Evolutionary conservation across 2,329 filamentous ascomycete species (phyloP).

Genomic region (Aspergillus chevalieri): DNA sequence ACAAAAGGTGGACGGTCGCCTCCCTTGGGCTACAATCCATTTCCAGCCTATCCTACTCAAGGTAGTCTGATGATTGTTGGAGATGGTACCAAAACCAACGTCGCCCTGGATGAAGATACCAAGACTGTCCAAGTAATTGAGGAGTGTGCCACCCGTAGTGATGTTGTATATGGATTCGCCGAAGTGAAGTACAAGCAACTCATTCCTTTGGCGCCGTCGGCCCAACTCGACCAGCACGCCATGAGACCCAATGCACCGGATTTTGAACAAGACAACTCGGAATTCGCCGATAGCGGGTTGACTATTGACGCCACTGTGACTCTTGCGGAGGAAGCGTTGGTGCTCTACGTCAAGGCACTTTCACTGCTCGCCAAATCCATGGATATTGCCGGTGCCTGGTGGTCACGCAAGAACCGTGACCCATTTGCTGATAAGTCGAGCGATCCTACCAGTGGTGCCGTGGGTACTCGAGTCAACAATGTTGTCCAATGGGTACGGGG

Average conservation of each 20-base stretch:
- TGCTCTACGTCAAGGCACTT: slow-evolving; percentile 92
- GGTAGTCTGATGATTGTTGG: slow-evolving; percentile 61
- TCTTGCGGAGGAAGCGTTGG: slow-evolving; percentile 87
- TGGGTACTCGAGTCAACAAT: slow-evolving; percentile 72
- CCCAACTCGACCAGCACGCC: slow-evolving; percentile 27
- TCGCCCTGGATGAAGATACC: slow-evolving; percentile 69
- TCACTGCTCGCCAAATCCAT: slow-evolving; percentile 87
- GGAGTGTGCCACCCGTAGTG: slow-evolving; percentile 84
- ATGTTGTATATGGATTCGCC: slow-evolving; percentile 95
- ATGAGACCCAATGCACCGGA: slow-evolving; percentile 22
- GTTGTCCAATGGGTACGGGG: slow-evolving; percentile 92
- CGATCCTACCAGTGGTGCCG: slow-evolving; percentile 45
- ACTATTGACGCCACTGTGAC: slow-evolving; percentile 80
- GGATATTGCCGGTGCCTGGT: slow-evolving; percentile 91
- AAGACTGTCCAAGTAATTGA: slow-evolving; percentile 76
- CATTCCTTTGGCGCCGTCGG: slow-evolving; percentile 76
- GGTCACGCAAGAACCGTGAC: slow-evolving; percentile 72
- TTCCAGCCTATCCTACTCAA: slow-evolving; percentile 73
- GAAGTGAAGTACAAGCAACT: slow-evolving; percentile 98
- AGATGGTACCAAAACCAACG: slow-evolving; percentile 56
- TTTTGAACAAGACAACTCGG: slow-evolving; percentile 31
- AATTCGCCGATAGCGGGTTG: slow-evolving; percentile 67
- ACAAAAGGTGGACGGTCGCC: slow-evolving; percentile 43
- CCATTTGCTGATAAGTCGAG: slow-evolving; percentile 41
- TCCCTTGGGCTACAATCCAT: slow-evolving; percentile 56